Conservation (phyloP, 2,329 filamentous ascomycete species). For the Trichoderma sp. region DNA sequence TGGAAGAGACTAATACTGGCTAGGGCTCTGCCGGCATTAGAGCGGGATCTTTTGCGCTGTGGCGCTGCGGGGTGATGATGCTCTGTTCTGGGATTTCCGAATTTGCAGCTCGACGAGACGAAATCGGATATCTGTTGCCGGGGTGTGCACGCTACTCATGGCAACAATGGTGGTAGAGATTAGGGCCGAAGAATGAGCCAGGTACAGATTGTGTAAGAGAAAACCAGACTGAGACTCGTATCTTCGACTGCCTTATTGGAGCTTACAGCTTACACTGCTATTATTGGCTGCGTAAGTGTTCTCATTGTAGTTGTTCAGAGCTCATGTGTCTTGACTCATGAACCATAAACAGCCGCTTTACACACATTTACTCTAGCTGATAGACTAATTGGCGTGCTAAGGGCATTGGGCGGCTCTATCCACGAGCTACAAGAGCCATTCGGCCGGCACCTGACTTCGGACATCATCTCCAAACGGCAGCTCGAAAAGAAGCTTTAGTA, state of each 20-base stretch:
- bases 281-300: not conserved
- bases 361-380: not conserved
- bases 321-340: not conserved
- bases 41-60: not conserved
- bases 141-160: not conserved
- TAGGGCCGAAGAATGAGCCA: not conserved
- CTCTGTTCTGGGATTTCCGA: not conserved
- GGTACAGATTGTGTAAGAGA: not conserved
- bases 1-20: not conserved
- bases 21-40: not conserved
- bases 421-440: not conserved
- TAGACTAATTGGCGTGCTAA: not conserved
- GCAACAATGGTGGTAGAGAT: not conserved
- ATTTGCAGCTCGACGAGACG: not conserved
- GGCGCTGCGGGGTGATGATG: not conserved
- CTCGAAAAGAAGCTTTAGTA: not conserved
- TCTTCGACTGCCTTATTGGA: not conserved
- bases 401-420: not conserved
- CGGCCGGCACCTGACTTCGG: conserved; percentile 3
- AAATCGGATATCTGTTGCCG: not conserved
- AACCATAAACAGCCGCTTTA: not conserved
- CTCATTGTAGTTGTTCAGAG: not conserved
- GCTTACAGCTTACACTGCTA: not conserved
- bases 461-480: conserved; percentile 16
- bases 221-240: not conserved